Conservation (phyloP, 257 asterid species). For the Leonotis leonurus region DNA sequence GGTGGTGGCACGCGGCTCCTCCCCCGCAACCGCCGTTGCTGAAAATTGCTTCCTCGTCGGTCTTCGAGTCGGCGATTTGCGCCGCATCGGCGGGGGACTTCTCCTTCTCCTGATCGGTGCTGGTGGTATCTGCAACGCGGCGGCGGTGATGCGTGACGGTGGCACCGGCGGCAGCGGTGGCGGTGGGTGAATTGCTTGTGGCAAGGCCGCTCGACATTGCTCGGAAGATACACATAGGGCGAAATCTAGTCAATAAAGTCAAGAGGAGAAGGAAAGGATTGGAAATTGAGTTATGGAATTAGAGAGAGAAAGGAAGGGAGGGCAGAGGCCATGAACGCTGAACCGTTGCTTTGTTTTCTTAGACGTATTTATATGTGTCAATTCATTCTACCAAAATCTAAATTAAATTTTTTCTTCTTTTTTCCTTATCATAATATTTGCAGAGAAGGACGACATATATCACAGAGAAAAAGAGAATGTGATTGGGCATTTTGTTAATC, state of each 20-base stretch:
- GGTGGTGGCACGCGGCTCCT: neutral
- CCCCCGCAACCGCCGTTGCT: neutral
- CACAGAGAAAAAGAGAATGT: conserved; percentile 5
- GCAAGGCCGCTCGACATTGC: conserved; percentile 60
- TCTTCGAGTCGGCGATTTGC: no score
- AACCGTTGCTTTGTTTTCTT: conserved; percentile 37
- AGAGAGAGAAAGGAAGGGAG: conserved; percentile 32
- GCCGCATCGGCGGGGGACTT: conserved; percentile 32
- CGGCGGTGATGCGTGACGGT: conserved; percentile 66
- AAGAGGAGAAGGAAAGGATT: no score
- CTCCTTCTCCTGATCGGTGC: conserved; percentile 26
- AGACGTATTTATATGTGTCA: neutral
- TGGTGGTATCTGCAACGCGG: conserved; percentile 41
- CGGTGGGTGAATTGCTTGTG: conserved; percentile 20
- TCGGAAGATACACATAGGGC: conserved; percentile 26
- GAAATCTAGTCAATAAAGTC: neutral
- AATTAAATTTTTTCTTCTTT: no score
- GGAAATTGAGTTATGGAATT: conserved; percentile 8
- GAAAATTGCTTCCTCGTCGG: conserved; percentile 23
- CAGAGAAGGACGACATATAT: no score
- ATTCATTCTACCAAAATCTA: neutral
- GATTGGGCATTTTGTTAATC: conserved; percentile 9
- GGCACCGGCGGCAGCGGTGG: conserved; percentile 29
- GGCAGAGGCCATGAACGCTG: conserved; percentile 31
- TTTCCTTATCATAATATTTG: no score